phyloP scores from a whole-genome alignment of 2,329 filamentous ascomycete genomes.

The Rugonectria rugulosa region DNA sequence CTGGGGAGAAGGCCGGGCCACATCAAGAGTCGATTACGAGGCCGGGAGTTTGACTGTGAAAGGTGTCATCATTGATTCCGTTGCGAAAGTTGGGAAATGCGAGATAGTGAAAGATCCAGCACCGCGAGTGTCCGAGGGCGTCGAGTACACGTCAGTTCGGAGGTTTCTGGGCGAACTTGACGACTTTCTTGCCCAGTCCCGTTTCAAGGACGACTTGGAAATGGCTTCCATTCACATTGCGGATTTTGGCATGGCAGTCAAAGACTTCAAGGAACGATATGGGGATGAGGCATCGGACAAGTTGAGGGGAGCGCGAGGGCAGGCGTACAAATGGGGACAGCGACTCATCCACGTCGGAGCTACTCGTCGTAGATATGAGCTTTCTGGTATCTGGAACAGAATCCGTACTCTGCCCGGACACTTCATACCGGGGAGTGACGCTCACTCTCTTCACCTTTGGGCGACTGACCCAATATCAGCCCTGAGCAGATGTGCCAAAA shows the following conservation, averaged over 20 bases:
- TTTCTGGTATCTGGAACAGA: slow-evolving; percentile 33
- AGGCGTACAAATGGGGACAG: slow-evolving; percentile 19
- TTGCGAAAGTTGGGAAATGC: slow-evolving; percentile 30
- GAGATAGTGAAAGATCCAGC: slow-evolving; percentile 12
- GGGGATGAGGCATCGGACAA: slow-evolving; percentile 6
- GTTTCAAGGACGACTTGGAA: neutral
- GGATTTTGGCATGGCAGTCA: slow-evolving; percentile 28
- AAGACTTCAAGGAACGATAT: slow-evolving; percentile 9
- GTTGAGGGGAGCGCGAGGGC: slow-evolving; percentile 8
- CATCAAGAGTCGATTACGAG: slow-evolving; percentile 9
- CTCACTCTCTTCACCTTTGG: slow-evolving; percentile 24
- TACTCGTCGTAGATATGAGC: slow-evolving; percentile 14
- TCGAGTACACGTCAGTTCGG: slow-evolving; percentile 34
- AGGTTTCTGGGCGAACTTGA: slow-evolving; percentile 39
- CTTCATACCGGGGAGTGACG: slow-evolving; percentile 28
- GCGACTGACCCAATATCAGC: slow-evolving; percentile 26
- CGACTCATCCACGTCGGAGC: slow-evolving; percentile 22
- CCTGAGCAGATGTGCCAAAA: neutral
- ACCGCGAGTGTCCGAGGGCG: neutral
- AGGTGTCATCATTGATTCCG: slow-evolving; percentile 33
- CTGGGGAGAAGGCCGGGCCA: slow-evolving; percentile 21
- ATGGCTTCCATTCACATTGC: slow-evolving; percentile 26
- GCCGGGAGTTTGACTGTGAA: slow-evolving; percentile 22
- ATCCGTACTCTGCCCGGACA: slow-evolving; percentile 37
- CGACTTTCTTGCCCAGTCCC: slow-evolving; percentile 25